Conservation (phyloP, 805 yeast species). For the Kodamaea fukazawae region DNA sequence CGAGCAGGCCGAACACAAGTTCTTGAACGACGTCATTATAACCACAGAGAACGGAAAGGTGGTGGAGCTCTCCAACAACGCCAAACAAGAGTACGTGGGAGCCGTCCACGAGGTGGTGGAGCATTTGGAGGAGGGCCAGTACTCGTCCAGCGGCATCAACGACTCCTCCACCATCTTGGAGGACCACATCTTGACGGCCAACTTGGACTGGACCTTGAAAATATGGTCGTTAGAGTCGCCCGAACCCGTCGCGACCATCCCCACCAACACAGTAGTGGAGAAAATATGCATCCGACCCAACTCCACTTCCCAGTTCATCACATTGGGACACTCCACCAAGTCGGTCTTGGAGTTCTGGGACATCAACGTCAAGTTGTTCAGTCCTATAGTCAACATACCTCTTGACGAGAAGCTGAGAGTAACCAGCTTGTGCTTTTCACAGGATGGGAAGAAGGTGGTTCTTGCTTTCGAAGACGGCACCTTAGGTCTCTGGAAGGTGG, state of each 20-base stretch:
- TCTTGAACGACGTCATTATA: conserved; percentile 19
- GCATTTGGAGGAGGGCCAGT: conserved; percentile 7
- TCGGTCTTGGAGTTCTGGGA: conserved; percentile 32
- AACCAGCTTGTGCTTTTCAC: conserved; percentile 15
- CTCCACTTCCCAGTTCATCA: conserved; percentile 22
- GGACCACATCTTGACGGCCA: conserved; percentile 16
- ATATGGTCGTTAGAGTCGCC: conserved; percentile 16
- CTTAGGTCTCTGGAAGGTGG: conserved; percentile 9
- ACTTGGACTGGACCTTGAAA: conserved; percentile 23
- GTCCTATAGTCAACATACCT: conserved; percentile 17
- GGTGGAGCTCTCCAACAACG: conserved; percentile 17
- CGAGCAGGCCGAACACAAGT: conserved; percentile 13
- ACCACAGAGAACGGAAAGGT: conserved; percentile 20
- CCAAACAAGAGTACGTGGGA: conserved; percentile 13
- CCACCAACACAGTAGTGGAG: conserved; percentile 19
- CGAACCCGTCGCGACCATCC: conserved; percentile 18
- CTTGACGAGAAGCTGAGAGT: conserved; percentile 3
- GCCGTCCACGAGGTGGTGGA: conserved; percentile 7
- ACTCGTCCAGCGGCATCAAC: conserved; percentile 3
- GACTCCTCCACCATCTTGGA: conserved; percentile 7
- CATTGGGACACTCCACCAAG: conserved; percentile 19
- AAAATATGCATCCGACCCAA: conserved; percentile 19
- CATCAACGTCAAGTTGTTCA: conserved; percentile 16
- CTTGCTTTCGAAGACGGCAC: conserved; percentile 25
- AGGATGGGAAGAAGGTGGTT: conserved; percentile 17